These are phyloP conservation scores for Davidsoniella eucalypti DNA, from an alignment of 2,329 filamentous ascomycete species.

Conservation along the genomic window DNA sequence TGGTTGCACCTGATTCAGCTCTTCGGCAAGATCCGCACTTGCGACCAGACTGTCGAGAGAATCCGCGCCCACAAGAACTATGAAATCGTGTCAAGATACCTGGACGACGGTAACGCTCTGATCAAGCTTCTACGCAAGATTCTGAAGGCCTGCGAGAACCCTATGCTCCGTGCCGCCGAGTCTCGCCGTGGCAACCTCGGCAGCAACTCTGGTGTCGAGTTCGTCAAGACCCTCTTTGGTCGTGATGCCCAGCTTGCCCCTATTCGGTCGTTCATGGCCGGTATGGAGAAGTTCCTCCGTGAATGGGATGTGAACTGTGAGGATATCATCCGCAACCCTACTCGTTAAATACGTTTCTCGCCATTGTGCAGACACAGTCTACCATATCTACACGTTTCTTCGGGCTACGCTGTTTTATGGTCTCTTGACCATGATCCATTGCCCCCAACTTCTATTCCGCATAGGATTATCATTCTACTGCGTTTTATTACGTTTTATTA, in stretches of 20 bases:
- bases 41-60: conserved; percentile 57
- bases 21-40: conserved; percentile 82
- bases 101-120: conserved; percentile 73
- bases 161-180: conserved; percentile 85
- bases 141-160: conserved; percentile 80
- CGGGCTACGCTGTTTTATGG: not conserved
- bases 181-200: conserved; percentile 59
- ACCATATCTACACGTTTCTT: no score
- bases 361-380: no score
- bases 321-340: conserved; percentile 55
- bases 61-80: conserved; percentile 58
- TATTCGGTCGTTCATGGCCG: conserved; percentile 86
- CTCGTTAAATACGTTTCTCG: conserved; percentile 26
- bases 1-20: conserved; percentile 93
- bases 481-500: conserved; percentile 5
- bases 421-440: no score
- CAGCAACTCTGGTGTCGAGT: conserved; percentile 83
- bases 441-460: no score
- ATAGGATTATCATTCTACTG: conserved; percentile 1
- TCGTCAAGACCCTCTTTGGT: conserved; percentile 90
- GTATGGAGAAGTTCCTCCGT: conserved; percentile 74
- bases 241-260: conserved; percentile 75
- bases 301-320: conserved; percentile 94
- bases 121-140: conserved; percentile 73
- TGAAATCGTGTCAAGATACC: conserved; percentile 78